phyloP scores from a whole-genome alignment of 306 rosid genomes.

The Trifolium fragiferum region DNA sequence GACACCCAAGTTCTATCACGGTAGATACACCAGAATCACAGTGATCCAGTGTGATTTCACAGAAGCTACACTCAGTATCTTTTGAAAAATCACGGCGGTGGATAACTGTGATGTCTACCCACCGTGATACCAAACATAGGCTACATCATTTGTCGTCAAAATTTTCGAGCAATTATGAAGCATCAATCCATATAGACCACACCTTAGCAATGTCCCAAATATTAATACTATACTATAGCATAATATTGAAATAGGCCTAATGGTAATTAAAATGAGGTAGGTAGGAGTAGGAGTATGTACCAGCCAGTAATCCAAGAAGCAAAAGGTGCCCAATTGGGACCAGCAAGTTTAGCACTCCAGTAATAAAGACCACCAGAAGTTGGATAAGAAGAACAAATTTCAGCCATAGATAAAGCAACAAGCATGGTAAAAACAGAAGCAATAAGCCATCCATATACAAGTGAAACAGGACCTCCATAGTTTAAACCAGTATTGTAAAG shows the following conservation, averaged over 20 bases:
- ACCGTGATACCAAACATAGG: too few species aligned
- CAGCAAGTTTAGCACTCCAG: slow-evolving; percentile 99
- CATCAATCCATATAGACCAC: too few species aligned
- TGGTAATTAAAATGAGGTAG: not conserved
- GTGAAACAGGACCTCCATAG: slow-evolving; percentile 83
- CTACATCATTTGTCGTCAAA: not conserved
- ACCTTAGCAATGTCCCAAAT: not conserved
- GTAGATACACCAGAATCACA: too few species aligned
- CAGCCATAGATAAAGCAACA: slow-evolving; percentile 94
- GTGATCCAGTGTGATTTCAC: too few species aligned
- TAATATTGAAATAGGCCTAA: not conserved
- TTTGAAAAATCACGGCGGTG: too few species aligned
- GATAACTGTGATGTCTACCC: too few species aligned
- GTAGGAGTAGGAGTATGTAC: slow-evolving; percentile 37
- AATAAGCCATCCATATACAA: slow-evolving; percentile 85
- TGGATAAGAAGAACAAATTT: slow-evolving; percentile 93
- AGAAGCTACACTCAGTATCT: too few species aligned
- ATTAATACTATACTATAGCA: not conserved
- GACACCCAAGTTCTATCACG: not conserved
- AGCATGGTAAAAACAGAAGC: slow-evolving; percentile 80
- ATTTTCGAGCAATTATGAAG: not conserved
- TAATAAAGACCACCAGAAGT: slow-evolving; percentile 97
- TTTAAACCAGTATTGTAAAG: slow-evolving; percentile 85
- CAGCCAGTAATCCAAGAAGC: slow-evolving; percentile 99
- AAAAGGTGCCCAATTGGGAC: slow-evolving; percentile 89